Conservation (phyloP, 768 basidiomycete genomes). For the Macrolepiota albuminosa region DNA sequence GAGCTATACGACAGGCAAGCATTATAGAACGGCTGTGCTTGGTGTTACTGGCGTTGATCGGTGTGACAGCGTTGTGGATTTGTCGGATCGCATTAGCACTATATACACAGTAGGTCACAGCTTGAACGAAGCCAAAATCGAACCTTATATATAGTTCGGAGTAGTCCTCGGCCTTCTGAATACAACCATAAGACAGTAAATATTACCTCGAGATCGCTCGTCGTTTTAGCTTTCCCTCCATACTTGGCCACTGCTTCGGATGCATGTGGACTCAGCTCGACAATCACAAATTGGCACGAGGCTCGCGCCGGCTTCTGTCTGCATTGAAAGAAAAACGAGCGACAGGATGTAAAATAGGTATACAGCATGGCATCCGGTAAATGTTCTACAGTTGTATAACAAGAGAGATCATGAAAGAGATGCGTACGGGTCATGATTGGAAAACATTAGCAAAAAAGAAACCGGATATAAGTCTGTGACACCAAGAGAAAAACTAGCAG, state of each 20-base stretch:
- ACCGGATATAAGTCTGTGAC: constrained; percentile 7
- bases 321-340: constrained; percentile 20
- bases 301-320: constrained; percentile 16
- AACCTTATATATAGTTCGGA: constrained; percentile 16
- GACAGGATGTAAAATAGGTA: constrained; percentile 21
- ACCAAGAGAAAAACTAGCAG: constrained; percentile 15
- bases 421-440: constrained; percentile 34
- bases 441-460: constrained; percentile 12
- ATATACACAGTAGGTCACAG: constrained; percentile 12
- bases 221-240: constrained; percentile 11
- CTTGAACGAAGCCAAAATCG: constrained; percentile 13
- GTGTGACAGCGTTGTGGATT: constrained; percentile 39
- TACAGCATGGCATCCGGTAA: constrained; percentile 25
- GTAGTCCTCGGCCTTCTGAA: constrained; percentile 13
- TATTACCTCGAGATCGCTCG: constrained; percentile 11
- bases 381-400: constrained; percentile 17
- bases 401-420: constrained; percentile 22
- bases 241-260: constrained; percentile 1
- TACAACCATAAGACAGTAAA: constrained; percentile 13
- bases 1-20: constrained; percentile 63
- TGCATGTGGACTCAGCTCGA: constrained; percentile 10
- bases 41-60: constrained; percentile 40
- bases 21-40: constrained; percentile 51
- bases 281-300: constrained; percentile 17
- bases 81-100: constrained; percentile 28